These are phyloP conservation scores for Pythium rishiriense DNA, from an alignment of 352 stramenopile species.

Conservation along the genomic window DNA sequence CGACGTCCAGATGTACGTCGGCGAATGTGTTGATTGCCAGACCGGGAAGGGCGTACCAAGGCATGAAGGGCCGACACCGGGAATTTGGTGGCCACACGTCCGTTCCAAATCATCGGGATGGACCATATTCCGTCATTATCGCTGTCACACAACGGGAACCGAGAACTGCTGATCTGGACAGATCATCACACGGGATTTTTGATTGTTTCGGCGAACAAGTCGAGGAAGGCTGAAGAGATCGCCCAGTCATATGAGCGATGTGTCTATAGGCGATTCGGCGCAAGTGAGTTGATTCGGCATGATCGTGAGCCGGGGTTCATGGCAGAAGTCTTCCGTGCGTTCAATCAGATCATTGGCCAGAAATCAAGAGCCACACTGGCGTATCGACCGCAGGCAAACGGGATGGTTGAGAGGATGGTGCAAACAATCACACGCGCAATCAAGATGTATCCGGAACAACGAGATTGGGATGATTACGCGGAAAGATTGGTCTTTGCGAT, in stretches of 20 bases:
- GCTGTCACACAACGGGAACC: constrained; percentile 22
- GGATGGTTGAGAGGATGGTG: constrained; percentile 25
- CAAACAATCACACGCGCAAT: constrained; percentile 22
- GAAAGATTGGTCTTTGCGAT: constrained; percentile 25
- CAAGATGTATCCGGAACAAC: constrained; percentile 27
- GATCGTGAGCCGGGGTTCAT: constrained; percentile 33
- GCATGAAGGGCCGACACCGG: constrained; percentile 18
- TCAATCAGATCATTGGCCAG: constrained; percentile 25
- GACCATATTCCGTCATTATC: constrained; percentile 27
- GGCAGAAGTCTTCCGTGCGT: constrained; percentile 26
- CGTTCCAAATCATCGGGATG: constrained; percentile 30
- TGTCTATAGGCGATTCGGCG: constrained; percentile 26
- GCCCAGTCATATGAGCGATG: constrained; percentile 26
- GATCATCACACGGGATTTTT: constrained; percentile 18
- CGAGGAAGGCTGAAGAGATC: constrained; percentile 11
- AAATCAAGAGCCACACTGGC: constrained; percentile 15
- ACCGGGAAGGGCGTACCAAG: constrained; percentile 17
- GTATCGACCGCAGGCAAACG: constrained; percentile 29
- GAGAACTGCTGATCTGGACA: constrained; percentile 21
- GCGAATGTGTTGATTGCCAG: constrained; percentile 4
- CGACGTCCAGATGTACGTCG: constrained; percentile 12
- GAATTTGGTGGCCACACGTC: constrained; percentile 16
- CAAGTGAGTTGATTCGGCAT: constrained; percentile 26
- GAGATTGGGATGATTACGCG: constrained; percentile 35
- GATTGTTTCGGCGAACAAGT: constrained; percentile 17